phyloP scores from a whole-genome alignment of 805 yeast species.

The Kuraishia cidri region DNA sequence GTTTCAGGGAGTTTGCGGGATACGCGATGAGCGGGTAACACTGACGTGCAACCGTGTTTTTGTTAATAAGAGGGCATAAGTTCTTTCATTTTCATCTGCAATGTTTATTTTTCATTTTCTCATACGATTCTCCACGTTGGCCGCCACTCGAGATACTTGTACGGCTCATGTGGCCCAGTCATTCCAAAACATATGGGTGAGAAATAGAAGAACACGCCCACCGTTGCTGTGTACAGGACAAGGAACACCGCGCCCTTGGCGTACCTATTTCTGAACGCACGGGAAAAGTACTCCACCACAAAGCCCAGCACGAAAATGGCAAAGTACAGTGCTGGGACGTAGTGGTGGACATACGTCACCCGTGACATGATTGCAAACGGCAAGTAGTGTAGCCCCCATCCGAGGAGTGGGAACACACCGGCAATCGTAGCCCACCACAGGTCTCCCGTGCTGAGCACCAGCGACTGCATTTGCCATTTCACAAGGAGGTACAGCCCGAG shows the following conservation, averaged over 20 bases:
- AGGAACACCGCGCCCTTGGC: constrained; percentile 25
- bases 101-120: too few species aligned
- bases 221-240: constrained; percentile 29
- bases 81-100: too few species aligned
- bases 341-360: constrained; percentile 82
- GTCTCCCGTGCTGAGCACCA: constrained; percentile 12
- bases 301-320: constrained; percentile 52
- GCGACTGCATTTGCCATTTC: constrained; percentile 49
- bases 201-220: constrained; percentile 50
- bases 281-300: constrained; percentile 37
- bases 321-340: constrained; percentile 76
- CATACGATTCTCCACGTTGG: constrained; percentile 39
- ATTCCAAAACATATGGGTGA: constrained; percentile 62
- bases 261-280: constrained; percentile 15
- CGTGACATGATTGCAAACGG: constrained; percentile 80
- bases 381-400: constrained; percentile 70
- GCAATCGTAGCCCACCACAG: constrained; percentile 39
- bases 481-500: constrained; percentile 25
- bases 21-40: too few species aligned
- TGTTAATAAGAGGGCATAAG: too few species aligned
- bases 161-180: constrained; percentile 34
- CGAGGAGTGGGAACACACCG: constrained; percentile 71
- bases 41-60: too few species aligned
- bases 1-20: too few species aligned
- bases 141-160: constrained; percentile 37